These are phyloP conservation scores for Smallanthus sonchifolius DNA, from an alignment of 129 eudicot genomes.

Conservation along the genomic window DNA sequence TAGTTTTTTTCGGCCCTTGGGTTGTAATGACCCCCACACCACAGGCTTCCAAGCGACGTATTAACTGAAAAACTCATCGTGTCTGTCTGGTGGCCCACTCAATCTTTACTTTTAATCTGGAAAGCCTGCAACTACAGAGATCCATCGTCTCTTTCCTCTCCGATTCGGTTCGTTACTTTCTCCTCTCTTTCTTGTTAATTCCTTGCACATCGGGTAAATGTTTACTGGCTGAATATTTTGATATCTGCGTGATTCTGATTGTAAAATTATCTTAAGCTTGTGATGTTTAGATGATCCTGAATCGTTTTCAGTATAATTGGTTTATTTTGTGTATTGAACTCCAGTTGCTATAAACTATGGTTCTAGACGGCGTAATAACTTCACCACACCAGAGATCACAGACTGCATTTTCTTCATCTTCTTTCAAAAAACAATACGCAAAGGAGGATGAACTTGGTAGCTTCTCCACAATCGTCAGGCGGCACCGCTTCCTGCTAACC, in stretches of 20 bases:
- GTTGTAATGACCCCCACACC: constrained; percentile 4
- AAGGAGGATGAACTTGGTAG: constrained; percentile 63
- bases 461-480: constrained; percentile 54
- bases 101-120: constrained; percentile 9
- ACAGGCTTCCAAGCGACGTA: constrained; percentile 21
- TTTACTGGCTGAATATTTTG: background rate
- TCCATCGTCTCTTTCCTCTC: background rate
- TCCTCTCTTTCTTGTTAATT: background rate
- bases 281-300: background rate
- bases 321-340: background rate
- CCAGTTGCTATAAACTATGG: constrained; percentile 34
- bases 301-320: background rate
- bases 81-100: constrained; percentile 7
- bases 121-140: background rate
- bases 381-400: constrained; percentile 84
- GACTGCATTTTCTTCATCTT: constrained; percentile 50
- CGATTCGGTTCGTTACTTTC: background rate
- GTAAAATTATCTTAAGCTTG: background rate
- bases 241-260: background rate
- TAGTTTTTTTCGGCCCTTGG: background rate
- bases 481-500: constrained; percentile 80
- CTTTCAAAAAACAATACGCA: constrained; percentile 40
- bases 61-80: background rate
- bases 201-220: background rate
- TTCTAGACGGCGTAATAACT: constrained; percentile 55